Evolutionary conservation across 805 yeast species (phyloP).

Genomic region (Yamadazyma paraphyllophila): DNA sequence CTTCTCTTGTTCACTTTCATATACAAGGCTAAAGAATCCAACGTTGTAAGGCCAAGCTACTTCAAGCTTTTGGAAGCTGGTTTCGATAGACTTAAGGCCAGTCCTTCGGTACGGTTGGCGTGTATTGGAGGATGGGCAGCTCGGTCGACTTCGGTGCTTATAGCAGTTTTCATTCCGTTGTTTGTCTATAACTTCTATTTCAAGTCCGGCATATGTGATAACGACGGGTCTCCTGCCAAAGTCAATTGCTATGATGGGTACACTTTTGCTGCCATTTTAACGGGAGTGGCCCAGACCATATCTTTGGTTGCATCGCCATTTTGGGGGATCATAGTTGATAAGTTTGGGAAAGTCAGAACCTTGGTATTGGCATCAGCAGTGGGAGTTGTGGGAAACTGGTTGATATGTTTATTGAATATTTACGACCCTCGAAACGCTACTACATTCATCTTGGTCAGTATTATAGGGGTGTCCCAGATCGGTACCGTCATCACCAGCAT

Average conservation of each 20-base stretch:
- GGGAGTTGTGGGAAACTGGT: slow-evolving; percentile 45
- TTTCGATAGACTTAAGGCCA: slow-evolving; percentile 42
- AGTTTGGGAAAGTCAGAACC: slow-evolving; percentile 26
- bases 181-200: slow-evolving; percentile 57
- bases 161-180: slow-evolving; percentile 61
- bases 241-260: slow-evolving; percentile 59
- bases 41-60: slow-evolving; percentile 14
- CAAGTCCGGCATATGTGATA: slow-evolving; percentile 48
- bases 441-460: slow-evolving; percentile 40
- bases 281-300: slow-evolving; percentile 62
- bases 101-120: slow-evolving; percentile 51
- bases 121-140: slow-evolving; percentile 63
- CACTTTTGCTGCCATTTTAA: slow-evolving; percentile 61
- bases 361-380: slow-evolving; percentile 37
- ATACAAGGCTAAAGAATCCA: slow-evolving; percentile 38
- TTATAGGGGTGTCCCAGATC: slow-evolving; percentile 59
- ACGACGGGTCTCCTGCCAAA: slow-evolving; percentile 19
- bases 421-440: slow-evolving; percentile 35
- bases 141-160: slow-evolving; percentile 58
- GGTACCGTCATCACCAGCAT: slow-evolving; percentile 62
- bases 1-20: slow-evolving; percentile 39
- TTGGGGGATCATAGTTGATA: slow-evolving; percentile 59
- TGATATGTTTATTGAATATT: slow-evolving; percentile 21
- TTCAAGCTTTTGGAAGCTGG: slow-evolving; percentile 39
- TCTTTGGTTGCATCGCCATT: slow-evolving; percentile 62